Percentiles rank a stretch among this genome's conserved stretches.
phyloP scores from a whole-genome alignment of 352 stramenopile species.

The Peronospora farinosa region DNA sequence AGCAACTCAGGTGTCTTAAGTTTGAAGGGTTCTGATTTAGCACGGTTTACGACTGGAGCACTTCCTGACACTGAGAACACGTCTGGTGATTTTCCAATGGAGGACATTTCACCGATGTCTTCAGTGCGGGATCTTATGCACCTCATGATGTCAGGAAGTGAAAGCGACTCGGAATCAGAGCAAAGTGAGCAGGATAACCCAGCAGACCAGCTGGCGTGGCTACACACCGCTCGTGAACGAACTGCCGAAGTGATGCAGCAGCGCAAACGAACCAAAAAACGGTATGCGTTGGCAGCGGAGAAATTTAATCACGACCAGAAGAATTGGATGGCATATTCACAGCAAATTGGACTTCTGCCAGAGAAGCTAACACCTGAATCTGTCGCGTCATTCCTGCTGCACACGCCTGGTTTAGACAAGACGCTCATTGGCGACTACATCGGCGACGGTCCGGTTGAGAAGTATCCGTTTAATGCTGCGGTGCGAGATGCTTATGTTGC shows the following conservation, averaged over 20 bases:
- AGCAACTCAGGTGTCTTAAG: constrained; percentile 33
- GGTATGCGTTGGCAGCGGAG: constrained; percentile 83
- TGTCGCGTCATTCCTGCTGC: constrained; percentile 91
- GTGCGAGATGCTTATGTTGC: constrained; percentile 82
- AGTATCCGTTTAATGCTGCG: constrained; percentile 93
- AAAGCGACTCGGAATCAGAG: constrained; percentile 70
- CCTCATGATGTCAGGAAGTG: constrained; percentile 69
- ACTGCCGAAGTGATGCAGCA: constrained; percentile 87
- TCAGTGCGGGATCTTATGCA: constrained; percentile 82
- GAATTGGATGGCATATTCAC: constrained; percentile 87
- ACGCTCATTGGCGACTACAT: constrained; percentile 95
- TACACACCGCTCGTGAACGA: constrained; percentile 77
- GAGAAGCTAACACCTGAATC: constrained; percentile 77
- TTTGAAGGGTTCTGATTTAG: constrained; percentile 62
- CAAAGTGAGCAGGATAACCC: constrained; percentile 36
- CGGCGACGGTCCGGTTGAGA: constrained; percentile 90
- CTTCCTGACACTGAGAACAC: constrained; percentile 21
- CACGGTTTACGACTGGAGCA: constrained; percentile 46
- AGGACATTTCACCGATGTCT: constrained; percentile 81
- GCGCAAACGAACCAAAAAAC: constrained; percentile 88
- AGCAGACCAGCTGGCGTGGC: constrained; percentile 64
- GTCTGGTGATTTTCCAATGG: constrained; percentile 44
- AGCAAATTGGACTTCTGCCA: constrained; percentile 81
- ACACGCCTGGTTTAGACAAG: constrained; percentile 90
- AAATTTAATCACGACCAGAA: constrained; percentile 94